These are phyloP conservation scores for Trifolium dubium DNA, from an alignment of 306 rosid species.

Conservation along the genomic window DNA sequence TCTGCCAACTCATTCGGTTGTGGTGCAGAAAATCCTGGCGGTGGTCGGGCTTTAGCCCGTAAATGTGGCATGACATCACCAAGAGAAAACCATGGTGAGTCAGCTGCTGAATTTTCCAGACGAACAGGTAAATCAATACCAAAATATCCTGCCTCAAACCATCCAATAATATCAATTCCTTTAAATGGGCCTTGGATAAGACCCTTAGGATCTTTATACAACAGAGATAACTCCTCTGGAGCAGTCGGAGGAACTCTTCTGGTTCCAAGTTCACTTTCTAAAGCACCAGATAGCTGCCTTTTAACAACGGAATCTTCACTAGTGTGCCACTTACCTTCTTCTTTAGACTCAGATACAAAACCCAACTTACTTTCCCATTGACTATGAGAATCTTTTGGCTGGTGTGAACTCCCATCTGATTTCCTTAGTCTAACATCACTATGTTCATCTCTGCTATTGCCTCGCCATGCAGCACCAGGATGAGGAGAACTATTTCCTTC, in stretches of 20 bases:
- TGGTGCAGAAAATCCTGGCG: constrained; percentile 88
- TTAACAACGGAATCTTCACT: constrained; percentile 58
- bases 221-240: constrained; percentile 79
- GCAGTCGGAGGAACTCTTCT: constrained; percentile 64
- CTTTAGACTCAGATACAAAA: constrained; percentile 59
- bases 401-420: constrained; percentile 56
- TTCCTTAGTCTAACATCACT: constrained; percentile 60
- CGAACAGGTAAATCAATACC: constrained; percentile 89
- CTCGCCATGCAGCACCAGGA: constrained; percentile 55
- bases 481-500: constrained; percentile 56
- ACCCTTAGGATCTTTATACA: constrained; percentile 87
- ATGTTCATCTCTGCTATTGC: constrained; percentile 56
- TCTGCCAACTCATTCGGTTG: constrained; percentile 66
- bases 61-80: constrained; percentile 99
- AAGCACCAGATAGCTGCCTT: constrained; percentile 79
- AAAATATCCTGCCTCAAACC: constrained; percentile 97
- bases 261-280: constrained; percentile 73
- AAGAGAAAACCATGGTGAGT: constrained; percentile 73
- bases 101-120: constrained; percentile 57
- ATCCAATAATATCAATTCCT: constrained; percentile 91
- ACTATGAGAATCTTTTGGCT: constrained; percentile 59
- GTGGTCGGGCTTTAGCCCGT: constrained; percentile 91
- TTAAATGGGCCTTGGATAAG: constrained; percentile 89
- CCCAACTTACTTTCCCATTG: constrained; percentile 57
- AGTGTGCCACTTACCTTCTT: constrained; percentile 65